Evolutionary conservation across 352 stramenopile species (phyloP).

Genomic region (Halophytophthora polymorphica): DNA sequence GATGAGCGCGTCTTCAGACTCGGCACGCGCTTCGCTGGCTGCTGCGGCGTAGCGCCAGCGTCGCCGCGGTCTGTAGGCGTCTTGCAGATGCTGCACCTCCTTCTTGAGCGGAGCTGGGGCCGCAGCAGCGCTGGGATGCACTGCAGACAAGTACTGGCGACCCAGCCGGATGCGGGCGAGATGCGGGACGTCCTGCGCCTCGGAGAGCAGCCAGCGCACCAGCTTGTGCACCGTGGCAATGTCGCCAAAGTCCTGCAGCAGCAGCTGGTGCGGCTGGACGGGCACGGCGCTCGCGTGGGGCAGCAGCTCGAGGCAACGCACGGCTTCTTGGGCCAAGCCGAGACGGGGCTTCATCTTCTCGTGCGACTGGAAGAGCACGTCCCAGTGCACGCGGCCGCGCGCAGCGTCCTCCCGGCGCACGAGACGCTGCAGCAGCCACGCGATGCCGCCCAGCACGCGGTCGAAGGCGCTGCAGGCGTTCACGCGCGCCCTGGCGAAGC

Average conservation of each 20-base stretch:
- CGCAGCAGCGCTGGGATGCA: slow-evolving; percentile 8
- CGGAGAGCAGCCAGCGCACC: slow-evolving; percentile 52
- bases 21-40: slow-evolving; percentile 13
- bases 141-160: slow-evolving; percentile 32
- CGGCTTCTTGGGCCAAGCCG: slow-evolving; percentile 60
- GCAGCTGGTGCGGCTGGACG: slow-evolving; percentile 68
- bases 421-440: slow-evolving; percentile 61
- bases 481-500: slow-evolving; percentile 45
- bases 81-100: slow-evolving; percentile 42
- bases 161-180: slow-evolving; percentile 31
- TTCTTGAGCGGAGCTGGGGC: slow-evolving; percentile 24
- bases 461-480: slow-evolving; percentile 58
- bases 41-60: slow-evolving; percentile 39
- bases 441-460: slow-evolving; percentile 49
- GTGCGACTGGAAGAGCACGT: slow-evolving; percentile 62
- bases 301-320: slow-evolving; percentile 41
- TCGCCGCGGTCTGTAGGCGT: slow-evolving; percentile 35
- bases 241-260: slow-evolving; percentile 78
- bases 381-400: slow-evolving; percentile 53
- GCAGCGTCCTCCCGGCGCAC: slow-evolving; percentile 44
- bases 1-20: slow-evolving; percentile 65
- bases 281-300: slow-evolving; percentile 20
- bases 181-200: slow-evolving; percentile 27
- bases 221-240: slow-evolving; percentile 52
- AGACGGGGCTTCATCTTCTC: slow-evolving; percentile 66